Percentiles rank a stretch among this genome's conserved stretches.
Evolutionary conservation across 192 early-diverging fungal species (phyloP).

Genomic region (Coemansia sp.): DNA sequence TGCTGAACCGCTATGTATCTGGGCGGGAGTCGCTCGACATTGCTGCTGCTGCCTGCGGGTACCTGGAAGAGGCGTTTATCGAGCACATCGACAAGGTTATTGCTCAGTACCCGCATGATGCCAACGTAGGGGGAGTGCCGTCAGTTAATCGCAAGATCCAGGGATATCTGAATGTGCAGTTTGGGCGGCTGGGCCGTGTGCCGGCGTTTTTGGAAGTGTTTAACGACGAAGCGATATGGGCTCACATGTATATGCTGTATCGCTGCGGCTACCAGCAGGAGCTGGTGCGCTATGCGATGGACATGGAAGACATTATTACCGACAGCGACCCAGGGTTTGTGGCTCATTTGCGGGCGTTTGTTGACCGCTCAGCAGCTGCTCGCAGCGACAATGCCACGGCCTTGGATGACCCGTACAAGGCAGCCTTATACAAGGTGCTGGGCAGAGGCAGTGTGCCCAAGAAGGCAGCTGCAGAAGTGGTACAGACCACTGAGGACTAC

Average conservation of each 20-base stretch:
- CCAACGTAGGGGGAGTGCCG: conserved; percentile 77
- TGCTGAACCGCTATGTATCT: conserved; percentile 16
- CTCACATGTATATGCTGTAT: conserved; percentile 78
- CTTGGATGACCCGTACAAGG: conserved; percentile 86
- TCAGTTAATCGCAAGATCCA: conserved; percentile 67
- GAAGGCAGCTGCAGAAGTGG: conserved; percentile 62
- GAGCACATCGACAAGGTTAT: conserved; percentile 56
- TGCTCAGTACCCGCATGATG: conserved; percentile 61
- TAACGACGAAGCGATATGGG: conserved; percentile 76
- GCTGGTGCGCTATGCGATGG: conserved; percentile 64
- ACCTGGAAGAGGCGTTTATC: conserved; percentile 57
- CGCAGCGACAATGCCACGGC: conserved; percentile 43
- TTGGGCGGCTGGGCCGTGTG: conserved; percentile 57
- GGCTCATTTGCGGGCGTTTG: conserved; percentile 67
- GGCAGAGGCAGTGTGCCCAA: conserved; percentile 83
- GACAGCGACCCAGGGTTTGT: conserved; percentile 69
- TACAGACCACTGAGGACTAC: conserved; percentile 86
- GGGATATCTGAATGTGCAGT: conserved; percentile 71
- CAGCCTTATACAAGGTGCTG: conserved; percentile 83
- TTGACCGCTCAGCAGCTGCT: conserved; percentile 22
- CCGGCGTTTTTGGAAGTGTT: conserved; percentile 43
- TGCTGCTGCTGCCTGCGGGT: conserved; percentile 27
- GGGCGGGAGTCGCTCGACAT: not conserved
- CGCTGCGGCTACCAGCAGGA: conserved; percentile 70
- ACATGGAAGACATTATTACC: conserved; percentile 57